Percentiles rank a stretch among this genome's conserved stretches.
phyloP scores from a whole-genome alignment of 257 asterid species.

The Jaltomata sinuosa region DNA sequence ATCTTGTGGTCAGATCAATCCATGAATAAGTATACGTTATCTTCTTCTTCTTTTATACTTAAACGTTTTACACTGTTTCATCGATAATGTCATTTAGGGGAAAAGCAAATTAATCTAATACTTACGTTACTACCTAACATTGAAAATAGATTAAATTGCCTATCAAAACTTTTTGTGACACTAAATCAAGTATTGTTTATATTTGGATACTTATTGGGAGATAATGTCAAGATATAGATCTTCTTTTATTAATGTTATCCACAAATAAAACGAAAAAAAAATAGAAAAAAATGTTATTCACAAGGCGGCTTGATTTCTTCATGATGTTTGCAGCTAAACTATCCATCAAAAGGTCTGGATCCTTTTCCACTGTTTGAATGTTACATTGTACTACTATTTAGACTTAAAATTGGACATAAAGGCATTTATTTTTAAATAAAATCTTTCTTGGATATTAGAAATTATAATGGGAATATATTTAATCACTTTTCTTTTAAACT shows the following conservation, averaged over 20 bases:
- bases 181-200: too few relatives aligned
- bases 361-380: not conserved
- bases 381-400: not conserved
- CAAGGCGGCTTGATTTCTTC: not conserved
- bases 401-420: too few relatives aligned
- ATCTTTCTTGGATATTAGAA: too few relatives aligned
- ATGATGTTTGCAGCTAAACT: not conserved
- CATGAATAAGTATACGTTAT: not conserved
- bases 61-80: not conserved
- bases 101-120: too few relatives aligned
- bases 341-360: not conserved
- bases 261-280: not conserved
- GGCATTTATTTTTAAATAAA: too few relatives aligned
- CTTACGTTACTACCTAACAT: not conserved
- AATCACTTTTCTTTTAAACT: too few relatives aligned
- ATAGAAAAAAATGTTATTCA: not conserved
- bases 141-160: not conserved
- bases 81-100: not conserved
- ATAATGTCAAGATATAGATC: not conserved
- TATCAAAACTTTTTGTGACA: not conserved
- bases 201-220: not conserved
- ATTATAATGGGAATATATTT: too few relatives aligned
- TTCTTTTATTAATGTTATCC: not conserved
- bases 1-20: not conserved
- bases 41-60: not conserved